Conservation (phyloP, 164 flowering plant genomes). For the Vitis rupestris region DNA sequence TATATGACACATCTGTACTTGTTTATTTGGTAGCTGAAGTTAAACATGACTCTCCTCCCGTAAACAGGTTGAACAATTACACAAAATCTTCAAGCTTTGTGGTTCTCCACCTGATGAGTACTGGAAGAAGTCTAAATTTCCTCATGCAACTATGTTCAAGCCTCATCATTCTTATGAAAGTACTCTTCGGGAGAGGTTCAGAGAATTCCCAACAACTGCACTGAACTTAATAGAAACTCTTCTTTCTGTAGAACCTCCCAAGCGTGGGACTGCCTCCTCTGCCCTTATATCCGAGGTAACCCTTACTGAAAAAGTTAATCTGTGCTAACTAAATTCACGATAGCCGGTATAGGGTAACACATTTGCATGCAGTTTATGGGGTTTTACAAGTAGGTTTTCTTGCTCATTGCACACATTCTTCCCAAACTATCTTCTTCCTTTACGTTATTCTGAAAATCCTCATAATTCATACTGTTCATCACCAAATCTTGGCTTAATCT, state of each 20-base stretch:
- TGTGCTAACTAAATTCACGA: background rate
- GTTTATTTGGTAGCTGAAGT: background rate
- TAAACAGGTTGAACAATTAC: slow-evolving; percentile 86
- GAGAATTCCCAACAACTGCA: slow-evolving; percentile 54
- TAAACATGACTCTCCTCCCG: background rate
- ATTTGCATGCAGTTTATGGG: too few species aligned
- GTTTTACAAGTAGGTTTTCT: too few species aligned
- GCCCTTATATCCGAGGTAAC: slow-evolving; percentile 33
- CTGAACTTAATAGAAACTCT: slow-evolving; percentile 56
- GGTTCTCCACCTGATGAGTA: slow-evolving; percentile 90
- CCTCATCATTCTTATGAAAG: slow-evolving; percentile 81
- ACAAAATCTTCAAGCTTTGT: slow-evolving; percentile 91
- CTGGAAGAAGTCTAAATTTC: slow-evolving; percentile 76
- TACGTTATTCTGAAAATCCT: too few species aligned
- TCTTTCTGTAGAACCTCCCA: slow-evolving; percentile 71
- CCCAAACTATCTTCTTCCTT: background rate
- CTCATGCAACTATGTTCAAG: slow-evolving; percentile 79
- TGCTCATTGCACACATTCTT: too few species aligned
- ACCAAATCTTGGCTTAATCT: background rate
- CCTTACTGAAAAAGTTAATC: background rate
- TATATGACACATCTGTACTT: too few species aligned
- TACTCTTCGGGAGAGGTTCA: slow-evolving; percentile 60
- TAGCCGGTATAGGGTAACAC: background rate
- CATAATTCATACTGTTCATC: too few species aligned
- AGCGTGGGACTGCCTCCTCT: slow-evolving; percentile 79